Percentiles rank a stretch among this genome's conserved stretches.
Evolutionary conservation across 805 yeast species (phyloP).

Genomic region (Hyphopichia homilentoma): DNA sequence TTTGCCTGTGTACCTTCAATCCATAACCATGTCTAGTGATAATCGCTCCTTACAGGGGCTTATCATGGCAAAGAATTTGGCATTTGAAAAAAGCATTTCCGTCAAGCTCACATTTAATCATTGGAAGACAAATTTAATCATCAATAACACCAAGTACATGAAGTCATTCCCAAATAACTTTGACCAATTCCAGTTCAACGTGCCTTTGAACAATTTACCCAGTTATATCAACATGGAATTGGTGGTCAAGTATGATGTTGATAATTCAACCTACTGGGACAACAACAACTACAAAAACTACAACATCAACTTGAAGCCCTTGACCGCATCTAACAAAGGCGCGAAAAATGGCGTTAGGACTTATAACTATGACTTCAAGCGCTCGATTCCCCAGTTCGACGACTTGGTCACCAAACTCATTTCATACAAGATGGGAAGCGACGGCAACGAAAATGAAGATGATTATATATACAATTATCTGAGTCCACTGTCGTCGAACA

Average conservation of each 20-base stretch:
- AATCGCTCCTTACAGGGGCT: constrained; percentile 15
- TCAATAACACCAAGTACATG: constrained; percentile 17
- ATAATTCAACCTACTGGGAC: constrained; percentile 32
- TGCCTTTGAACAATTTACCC: constrained; percentile 37
- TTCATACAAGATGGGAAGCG: constrained; percentile 6
- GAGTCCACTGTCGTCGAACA: constrained; percentile 3
- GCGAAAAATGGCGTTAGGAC: constrained; percentile 4
- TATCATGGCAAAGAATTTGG: constrained; percentile 31
- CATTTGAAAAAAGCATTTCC: constrained; percentile 31
- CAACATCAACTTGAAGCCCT: constrained; percentile 29
- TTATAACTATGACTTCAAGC: constrained; percentile 5
- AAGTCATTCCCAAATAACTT: constrained; percentile 25
- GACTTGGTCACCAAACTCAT: constrained; percentile 14
- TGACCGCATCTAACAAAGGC: not conserved
- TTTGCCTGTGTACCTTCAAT: constrained; percentile 30
- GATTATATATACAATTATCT: constrained; percentile 3
- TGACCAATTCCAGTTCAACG: constrained; percentile 49
- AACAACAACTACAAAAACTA: constrained; percentile 33
- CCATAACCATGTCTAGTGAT: constrained; percentile 30
- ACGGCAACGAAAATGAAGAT: constrained; percentile 7
- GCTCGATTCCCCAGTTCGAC: constrained; percentile 11
- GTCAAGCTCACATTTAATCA: constrained; percentile 49
- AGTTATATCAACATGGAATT: constrained; percentile 29
- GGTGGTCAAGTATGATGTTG: constrained; percentile 30
- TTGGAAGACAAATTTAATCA: constrained; percentile 37